Evolutionary conservation across 208 protist species (phyloP).

Genomic region (Leishmania lainsoni): DNA sequence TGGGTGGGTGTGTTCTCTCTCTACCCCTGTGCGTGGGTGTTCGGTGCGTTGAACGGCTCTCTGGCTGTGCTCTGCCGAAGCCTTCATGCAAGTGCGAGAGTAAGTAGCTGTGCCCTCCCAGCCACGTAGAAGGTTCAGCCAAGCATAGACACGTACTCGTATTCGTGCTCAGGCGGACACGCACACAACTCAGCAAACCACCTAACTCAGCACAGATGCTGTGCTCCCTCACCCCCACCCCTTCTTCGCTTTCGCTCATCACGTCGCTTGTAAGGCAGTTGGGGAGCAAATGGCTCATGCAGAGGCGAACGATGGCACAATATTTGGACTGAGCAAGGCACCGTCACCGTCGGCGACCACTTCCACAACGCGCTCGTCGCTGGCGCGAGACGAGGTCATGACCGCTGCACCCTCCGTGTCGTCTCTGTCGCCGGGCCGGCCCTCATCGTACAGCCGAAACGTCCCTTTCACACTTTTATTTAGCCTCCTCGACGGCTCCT

Average conservation of each 20-base stretch:
- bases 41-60: background rate
- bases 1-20: no score
- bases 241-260: background rate
- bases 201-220: background rate
- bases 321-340: background rate
- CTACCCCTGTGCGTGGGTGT: no score
- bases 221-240: background rate
- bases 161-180: background rate
- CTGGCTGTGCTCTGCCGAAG: background rate
- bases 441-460: slow-evolving; percentile 32
- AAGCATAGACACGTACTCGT: background rate
- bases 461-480: slow-evolving; percentile 43
- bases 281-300: background rate
- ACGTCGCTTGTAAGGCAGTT: background rate
- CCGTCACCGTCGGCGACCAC: background rate
- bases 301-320: background rate
- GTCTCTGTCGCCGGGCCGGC: background rate
- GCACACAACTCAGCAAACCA: background rate
- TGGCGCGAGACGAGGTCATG: background rate
- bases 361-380: background rate
- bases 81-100: background rate
- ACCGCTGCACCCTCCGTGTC: background rate
- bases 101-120: background rate
- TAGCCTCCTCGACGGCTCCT: slow-evolving; percentile 53
- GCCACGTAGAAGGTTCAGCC: background rate